These are phyloP conservation scores for Geranomyces michiganensis DNA, from an alignment of 192 early-diverging fungal genomes.

Conservation along the genomic window DNA sequence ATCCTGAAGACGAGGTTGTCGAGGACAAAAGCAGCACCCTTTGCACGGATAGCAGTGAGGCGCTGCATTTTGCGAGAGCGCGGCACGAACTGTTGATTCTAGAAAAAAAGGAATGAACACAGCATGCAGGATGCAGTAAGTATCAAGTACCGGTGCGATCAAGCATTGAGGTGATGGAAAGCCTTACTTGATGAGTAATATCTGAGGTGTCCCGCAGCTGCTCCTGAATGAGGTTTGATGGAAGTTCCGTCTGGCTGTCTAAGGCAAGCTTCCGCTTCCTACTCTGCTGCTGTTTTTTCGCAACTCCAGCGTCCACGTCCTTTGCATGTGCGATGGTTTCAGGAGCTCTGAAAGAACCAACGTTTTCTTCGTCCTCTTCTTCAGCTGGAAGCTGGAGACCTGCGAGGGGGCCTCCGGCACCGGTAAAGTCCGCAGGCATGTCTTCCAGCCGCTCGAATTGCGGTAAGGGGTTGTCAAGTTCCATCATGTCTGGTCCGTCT, in stretches of 20 bases:
- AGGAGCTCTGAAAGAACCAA: constrained; percentile 2
- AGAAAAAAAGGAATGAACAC: too few relatives aligned
- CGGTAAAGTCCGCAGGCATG: constrained; percentile 1
- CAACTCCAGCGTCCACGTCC: not conserved
- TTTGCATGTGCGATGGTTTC: constrained; percentile 4
- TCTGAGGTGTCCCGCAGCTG: constrained; percentile 63
- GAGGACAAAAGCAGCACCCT: constrained; percentile 44
- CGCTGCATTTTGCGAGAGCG: constrained; percentile 45
- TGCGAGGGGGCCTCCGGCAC: not conserved
- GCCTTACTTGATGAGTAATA: constrained; percentile 32
- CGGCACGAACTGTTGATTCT: constrained; percentile 45
- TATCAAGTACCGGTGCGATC: too few relatives aligned
- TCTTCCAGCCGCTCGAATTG: constrained; percentile 8
- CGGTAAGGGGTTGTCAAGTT: constrained; percentile 26
- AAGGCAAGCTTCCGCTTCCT: constrained; percentile 60
- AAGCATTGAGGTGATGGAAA: too few relatives aligned
- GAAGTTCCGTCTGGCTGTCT: constrained; percentile 71
- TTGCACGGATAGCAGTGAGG: constrained; percentile 38
- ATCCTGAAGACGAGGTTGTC: constrained; percentile 13
- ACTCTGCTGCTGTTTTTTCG: constrained; percentile 9
- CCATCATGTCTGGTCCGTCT: constrained; percentile 11
- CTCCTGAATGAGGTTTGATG: constrained; percentile 51
- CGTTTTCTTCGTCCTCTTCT: constrained; percentile 10
- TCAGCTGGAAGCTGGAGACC: not conserved
- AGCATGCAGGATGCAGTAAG: too few relatives aligned